Base-by-base conservation (phyloP, 2,329 filamentous ascomycete species). In the Aureobasidium sp. region DNA sequence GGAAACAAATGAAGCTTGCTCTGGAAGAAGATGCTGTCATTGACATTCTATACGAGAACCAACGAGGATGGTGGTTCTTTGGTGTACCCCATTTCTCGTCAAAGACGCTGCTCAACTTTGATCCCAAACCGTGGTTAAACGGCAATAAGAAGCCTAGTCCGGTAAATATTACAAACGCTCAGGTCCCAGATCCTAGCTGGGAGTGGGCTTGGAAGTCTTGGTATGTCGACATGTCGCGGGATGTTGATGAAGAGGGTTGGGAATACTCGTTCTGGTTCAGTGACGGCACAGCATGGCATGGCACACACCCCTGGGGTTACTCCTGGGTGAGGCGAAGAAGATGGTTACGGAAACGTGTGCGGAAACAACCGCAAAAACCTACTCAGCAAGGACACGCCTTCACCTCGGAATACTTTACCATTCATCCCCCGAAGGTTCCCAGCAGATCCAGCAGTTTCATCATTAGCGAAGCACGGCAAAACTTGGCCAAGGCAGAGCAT, bases 101-200 rank as follows among this genome's bases (percentile, higher is more conserved):
- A 8, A 88, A 87, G 65, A 93, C 92, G 1, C 82, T 99, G 1
- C 86, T 96, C 39, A 88, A 90, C 64, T 83, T 96, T 53, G 94
- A 99, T 70, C 91, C 92, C 0, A 76, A 88, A 8, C 81, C 91
- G 0, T 99, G 94, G 94, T 90, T 92, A 55, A 96, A 74, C 67
- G 75, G 74, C 20, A 75, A 79, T 48, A 76, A 81, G 66, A 80
- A 80, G 63, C 77, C 81, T 15, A 85, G 82, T 55, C 78, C 84
- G 6, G 85, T 88, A 67, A 82, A 87, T 71, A 95, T 93, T 65
- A 84, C 87, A 64, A 97, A 91, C 64, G 91, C 93, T 0, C 92
- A 97, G 73, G 85, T 96, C 1, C 94, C 94, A 0, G 94, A 99
- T 72, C 94, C 94, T 6, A 90, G 87, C 65, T 99, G 94, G 94